These are phyloP conservation scores for Vitis riparia DNA, from an alignment of 164 flowering plant genomes.

Conservation along the genomic window DNA sequence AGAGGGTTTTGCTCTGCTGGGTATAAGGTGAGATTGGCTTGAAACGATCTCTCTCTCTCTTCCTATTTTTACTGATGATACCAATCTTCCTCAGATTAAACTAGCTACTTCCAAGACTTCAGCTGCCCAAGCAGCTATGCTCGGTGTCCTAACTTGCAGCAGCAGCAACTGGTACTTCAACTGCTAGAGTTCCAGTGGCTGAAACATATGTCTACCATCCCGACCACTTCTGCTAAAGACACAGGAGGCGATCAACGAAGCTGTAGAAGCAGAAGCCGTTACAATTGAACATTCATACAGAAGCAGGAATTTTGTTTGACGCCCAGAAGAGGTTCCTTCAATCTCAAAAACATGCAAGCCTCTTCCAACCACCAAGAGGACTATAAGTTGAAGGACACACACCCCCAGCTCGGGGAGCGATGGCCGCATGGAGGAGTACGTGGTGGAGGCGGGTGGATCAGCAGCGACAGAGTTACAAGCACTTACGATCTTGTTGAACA, in stretches of 20 bases:
- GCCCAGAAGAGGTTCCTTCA: slow-evolving; percentile 15
- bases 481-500: slow-evolving; percentile 90
- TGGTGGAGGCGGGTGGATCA: slow-evolving; percentile 59
- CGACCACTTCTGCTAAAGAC: neutral
- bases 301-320: neutral
- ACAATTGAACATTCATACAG: slow-evolving; percentile 15
- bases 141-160: neutral
- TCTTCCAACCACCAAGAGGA: slow-evolving; percentile 51
- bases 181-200: slow-evolving; percentile 1
- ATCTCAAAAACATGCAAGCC: slow-evolving; percentile 29
- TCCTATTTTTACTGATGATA: neutral
- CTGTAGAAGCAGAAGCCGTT: slow-evolving; percentile 14
- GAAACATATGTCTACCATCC: neutral
- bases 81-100: neutral
- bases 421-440: slow-evolving; percentile 68
- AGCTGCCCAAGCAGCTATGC: neutral
- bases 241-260: slow-evolving; percentile 7
- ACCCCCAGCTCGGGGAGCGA: slow-evolving; percentile 70
- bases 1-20: slow-evolving; percentile 11
- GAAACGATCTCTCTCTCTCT: neutral
- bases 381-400: slow-evolving; percentile 67
- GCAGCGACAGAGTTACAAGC: slow-evolving; percentile 65
- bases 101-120: neutral
- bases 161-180: neutral
- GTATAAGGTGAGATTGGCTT: slow-evolving; percentile 13